These are phyloP conservation scores for Eruca vesicaria DNA, from an alignment of 441 rosid genomes.

Conservation along the genomic window DNA sequence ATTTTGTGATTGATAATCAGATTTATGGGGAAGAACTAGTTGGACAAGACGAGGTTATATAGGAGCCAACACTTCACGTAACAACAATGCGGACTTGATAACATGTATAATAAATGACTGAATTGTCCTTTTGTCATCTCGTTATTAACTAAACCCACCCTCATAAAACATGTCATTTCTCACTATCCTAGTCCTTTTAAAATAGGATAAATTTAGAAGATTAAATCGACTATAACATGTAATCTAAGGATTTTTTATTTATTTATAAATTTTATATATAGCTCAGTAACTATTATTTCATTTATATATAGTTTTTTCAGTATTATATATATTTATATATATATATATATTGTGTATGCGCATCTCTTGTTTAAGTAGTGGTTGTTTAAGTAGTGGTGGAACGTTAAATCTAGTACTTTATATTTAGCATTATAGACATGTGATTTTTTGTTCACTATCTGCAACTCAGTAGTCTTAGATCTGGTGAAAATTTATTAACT, in stretches of 20 bases:
- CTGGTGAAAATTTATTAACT: neutral
- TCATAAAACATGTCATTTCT: neutral
- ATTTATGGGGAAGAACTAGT: constrained; percentile 26
- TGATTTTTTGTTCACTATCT: neutral
- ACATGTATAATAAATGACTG: neutral
- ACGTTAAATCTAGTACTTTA: neutral
- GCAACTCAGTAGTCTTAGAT: neutral
- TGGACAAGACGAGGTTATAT: constrained; percentile 33
- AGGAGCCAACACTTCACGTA: constrained; percentile 34
- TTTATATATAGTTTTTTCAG: neutral
- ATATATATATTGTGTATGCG: no score
- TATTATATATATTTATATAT: neutral
- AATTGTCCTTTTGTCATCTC: neutral
- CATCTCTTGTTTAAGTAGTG: neutral
- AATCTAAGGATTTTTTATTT: no score
- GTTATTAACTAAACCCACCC: neutral
- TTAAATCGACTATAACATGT: no score
- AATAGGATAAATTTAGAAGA: no score
- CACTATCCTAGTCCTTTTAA: no score
- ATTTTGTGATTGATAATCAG: neutral
- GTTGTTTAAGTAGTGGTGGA: neutral
- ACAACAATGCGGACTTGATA: constrained; percentile 23
- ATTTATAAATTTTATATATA: neutral
- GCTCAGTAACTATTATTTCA: neutral
- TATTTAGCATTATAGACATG: neutral